Evolutionary conservation across 2,329 filamentous ascomycete species (phyloP), one percentile per base, ranked within the genome.

Genomic region (Arthrobotrys conoides): DNA sequence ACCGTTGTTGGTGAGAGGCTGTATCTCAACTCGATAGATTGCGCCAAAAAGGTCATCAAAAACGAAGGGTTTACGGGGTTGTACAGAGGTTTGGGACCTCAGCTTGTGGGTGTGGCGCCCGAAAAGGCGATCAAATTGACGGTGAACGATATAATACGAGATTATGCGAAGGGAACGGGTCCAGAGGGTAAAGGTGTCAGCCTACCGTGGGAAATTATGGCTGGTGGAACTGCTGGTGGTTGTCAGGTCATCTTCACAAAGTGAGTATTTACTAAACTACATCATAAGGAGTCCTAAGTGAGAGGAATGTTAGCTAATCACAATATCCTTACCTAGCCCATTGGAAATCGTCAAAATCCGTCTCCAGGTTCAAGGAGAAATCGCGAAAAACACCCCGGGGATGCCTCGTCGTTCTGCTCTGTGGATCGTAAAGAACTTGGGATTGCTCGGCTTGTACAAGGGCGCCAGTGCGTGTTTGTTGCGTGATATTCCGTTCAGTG

Each of bases 71-170:
- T 97, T 84, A 88, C 88, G 46, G 96, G 96, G 22, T 86, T 99
- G 63, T 99, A 99, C 87, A 97, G 95, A 63, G 96, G 96, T 83
- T 93, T 99, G 20, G 85, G 97, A 66, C 96, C 96, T 10, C 96
- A 99, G 87, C 89, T 99, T 55, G 93, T 99, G 80, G 96, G 96
- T 85, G 96, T 99, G 55, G 96, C 96, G n/a, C 96, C 96, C 1
- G 96, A 99, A 85, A 99, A 99, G 88, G 96, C 96, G 82, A 99
- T 99, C 87, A 99, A 99, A 87, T 90, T 99, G 80, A 99, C 96
- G 0, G 94, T 99, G 83, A 99, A 99, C 85, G 96, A 99, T 84
- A 86, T 99, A 69, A 93, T 96, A 22, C 91, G 96, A 83, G 88
- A 89, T 8, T 88, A 89, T 81, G 91, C 94, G 83, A 90, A 89